Base-by-base conservation (phyloP, 306 rosid species). In the Alnus rubra region DNA sequence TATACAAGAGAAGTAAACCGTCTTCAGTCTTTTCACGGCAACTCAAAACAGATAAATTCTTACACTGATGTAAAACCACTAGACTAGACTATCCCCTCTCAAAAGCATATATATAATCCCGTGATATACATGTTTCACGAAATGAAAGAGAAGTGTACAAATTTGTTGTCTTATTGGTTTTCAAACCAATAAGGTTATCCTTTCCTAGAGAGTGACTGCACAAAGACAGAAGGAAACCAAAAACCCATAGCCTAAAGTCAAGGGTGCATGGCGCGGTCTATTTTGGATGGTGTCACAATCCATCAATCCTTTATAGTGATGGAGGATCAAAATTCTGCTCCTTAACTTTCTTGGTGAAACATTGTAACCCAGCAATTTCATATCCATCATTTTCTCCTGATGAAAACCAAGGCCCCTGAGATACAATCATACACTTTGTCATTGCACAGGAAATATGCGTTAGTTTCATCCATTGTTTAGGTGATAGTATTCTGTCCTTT, bases 351-450 rank as follows among this genome's bases (percentile, higher is more conserved):
- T 47, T 71, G 76, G 78, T 55, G 72, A 80, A 76, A 80, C 88
- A 64, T 71, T 68, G 65, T 76, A 79, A 73, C 73, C 76, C 52
- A 81, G 72, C 78, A 82, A 82, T 79, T 80, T 78, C 70, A 75
- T 69, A 82, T 77, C 81, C 75, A 80, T 80, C 84, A 76, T 73
- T 73, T 58, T 87, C 76, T 78, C 81, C 80, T 59, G 85, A 77
- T 77, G 84, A 77, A 74, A 84, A 76, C 85, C 48, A 77, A 85
- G 84, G 86, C 81, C 72, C 92, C 90, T 89, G 92, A 84, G 90
- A 88, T 87, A 86, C 78, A 88, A 85, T 73, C 90, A 88, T 81
- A 86, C 58, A 89, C 82, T 81, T 82, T 73, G 85, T 85, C 83
- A 85, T 78, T 82, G 88, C 80, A 82, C 45, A 77, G 79, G 74